Conservation (phyloP, 1,284 basidiomycete species). For the Microbotryum silenes-acaulis region DNA sequence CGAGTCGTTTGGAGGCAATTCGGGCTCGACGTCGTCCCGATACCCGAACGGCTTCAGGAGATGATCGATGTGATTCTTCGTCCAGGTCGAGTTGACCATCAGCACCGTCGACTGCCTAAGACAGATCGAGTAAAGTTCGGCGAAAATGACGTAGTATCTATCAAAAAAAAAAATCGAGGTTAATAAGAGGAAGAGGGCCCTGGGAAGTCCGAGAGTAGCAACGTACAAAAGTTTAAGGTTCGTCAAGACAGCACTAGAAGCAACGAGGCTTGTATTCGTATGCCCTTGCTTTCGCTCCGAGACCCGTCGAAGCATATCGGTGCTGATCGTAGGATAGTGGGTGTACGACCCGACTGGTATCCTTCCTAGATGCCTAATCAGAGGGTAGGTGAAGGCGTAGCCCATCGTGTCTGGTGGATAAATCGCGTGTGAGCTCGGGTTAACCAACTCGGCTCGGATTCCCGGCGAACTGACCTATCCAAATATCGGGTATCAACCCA, state of each 20-base stretch:
- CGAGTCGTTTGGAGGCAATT: no score
- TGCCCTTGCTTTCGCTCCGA: slow-evolving; percentile 46
- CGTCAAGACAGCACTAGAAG: slow-evolving; percentile 55
- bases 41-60: slow-evolving; percentile 47
- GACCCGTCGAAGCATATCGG: slow-evolving; percentile 85
- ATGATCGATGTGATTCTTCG: slow-evolving; percentile 69
- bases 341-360: slow-evolving; percentile 71
- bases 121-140: slow-evolving; percentile 68
- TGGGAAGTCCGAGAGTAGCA: no score
- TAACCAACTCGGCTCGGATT: neutral
- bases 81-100: slow-evolving; percentile 97
- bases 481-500: slow-evolving; percentile 72
- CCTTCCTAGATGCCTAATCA: slow-evolving; percentile 53
- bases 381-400: slow-evolving; percentile 84
- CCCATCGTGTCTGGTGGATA: slow-evolving; percentile 80
- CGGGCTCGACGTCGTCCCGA: neutral
- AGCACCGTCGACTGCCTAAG: slow-evolving; percentile 61
- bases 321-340: slow-evolving; percentile 91
- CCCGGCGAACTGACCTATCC: slow-evolving; percentile 57
- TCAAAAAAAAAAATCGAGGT: neutral
- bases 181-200: slow-evolving; percentile 3
- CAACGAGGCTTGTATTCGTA: slow-evolving; percentile 59
- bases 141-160: slow-evolving; percentile 85
- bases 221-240: slow-evolving; percentile 65
- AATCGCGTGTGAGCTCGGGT: neutral